phyloP scores from a whole-genome alignment of 129 eudicot genomes.

The Escallonia herrerae region DNA sequence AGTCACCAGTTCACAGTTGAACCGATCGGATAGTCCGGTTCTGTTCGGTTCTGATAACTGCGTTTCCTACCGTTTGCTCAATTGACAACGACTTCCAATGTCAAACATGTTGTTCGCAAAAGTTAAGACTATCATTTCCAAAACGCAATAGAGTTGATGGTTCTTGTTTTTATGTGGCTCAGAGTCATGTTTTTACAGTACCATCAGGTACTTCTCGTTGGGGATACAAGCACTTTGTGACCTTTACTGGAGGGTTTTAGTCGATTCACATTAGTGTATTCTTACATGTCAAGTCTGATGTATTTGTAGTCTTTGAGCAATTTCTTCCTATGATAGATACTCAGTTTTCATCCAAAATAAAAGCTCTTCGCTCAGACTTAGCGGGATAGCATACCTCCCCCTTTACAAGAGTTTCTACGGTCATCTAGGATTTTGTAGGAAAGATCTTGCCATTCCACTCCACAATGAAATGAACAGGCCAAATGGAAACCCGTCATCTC shows the following conservation, averaged over 20 bases:
- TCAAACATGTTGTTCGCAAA: background rate
- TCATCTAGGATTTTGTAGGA: background rate
- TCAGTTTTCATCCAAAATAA: slow-evolving; percentile 2
- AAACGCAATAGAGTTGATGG: too few relatives aligned
- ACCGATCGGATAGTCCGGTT: too few relatives aligned
- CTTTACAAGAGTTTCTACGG: slow-evolving; percentile 4
- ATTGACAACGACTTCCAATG: background rate
- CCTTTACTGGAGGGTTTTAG: too few relatives aligned
- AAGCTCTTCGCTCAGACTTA: background rate
- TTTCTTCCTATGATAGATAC: background rate
- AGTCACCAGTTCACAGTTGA: too few relatives aligned
- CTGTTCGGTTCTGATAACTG: too few relatives aligned
- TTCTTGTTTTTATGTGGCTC: too few relatives aligned
- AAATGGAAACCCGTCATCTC: slow-evolving; percentile 9
- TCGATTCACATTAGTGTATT: slow-evolving; percentile 13
- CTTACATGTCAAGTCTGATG: slow-evolving; percentile 5
- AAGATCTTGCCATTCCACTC: slow-evolving; percentile 7
- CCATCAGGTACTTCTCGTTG: too few relatives aligned
- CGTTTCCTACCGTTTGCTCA: background rate
- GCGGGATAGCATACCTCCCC: slow-evolving; percentile 7
- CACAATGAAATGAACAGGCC: slow-evolving; percentile 11
- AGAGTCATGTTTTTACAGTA: too few relatives aligned
- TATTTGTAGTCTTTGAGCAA: background rate
- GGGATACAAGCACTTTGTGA: too few relatives aligned
- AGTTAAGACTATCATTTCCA: background rate